Evolutionary conservation across 176 grass and related monocot genomes (phyloP), one percentile per base, ranked within the genome.

Genomic region (Secale cereale): DNA sequence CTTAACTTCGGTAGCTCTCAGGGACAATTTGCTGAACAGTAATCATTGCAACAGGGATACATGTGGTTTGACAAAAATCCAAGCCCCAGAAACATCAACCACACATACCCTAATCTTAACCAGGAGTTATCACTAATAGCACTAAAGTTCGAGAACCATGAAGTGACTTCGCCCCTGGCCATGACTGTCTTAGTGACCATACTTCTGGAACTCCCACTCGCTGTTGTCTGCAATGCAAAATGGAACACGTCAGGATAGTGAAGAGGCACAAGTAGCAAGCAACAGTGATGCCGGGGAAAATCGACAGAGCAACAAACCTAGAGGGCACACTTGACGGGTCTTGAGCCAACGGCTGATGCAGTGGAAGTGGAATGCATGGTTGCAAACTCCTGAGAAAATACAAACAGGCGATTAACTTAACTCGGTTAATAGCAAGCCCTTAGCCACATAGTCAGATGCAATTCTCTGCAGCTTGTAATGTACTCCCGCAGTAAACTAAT

Each of bases 201-300:
- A 99, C 89, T 96, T 99, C 91, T 99, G 97, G 86, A 99, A 99
- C 71, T 96, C 97, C 97, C 97, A 99, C 81, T 99, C 97, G 26
- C 97, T 99, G 81, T 96, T 99, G 80, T 99, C 97, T 99, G 93
- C 59, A 87, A 36, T 73, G 60, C 29, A 83, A 50, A 75, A 39
- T 28, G 10, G 8, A 83, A 45, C 15, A 45, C 15, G 26, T 74
- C 31, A 86, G 36, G 10, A 65, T 77, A 46, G 27, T 39, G n/a
- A 39, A 62, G 8, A 32, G 2, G 79, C 60, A 78, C 6, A 84
- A 30, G 22, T 65, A 83, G 28, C 30, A 82, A 80, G 6, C 25
- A 66, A 75, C 45, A 91, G 45, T 37, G 31, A 65, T 81, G 31
- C 64, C 62, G 13, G 10, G 11, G 54, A 6, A 8, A 59, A 29